A percentile compares a stretch with the other conserved stretches of the same genome.
Conservation (phyloP, 148 eudicot species). For the Hydrangea macrophylla region DNA sequence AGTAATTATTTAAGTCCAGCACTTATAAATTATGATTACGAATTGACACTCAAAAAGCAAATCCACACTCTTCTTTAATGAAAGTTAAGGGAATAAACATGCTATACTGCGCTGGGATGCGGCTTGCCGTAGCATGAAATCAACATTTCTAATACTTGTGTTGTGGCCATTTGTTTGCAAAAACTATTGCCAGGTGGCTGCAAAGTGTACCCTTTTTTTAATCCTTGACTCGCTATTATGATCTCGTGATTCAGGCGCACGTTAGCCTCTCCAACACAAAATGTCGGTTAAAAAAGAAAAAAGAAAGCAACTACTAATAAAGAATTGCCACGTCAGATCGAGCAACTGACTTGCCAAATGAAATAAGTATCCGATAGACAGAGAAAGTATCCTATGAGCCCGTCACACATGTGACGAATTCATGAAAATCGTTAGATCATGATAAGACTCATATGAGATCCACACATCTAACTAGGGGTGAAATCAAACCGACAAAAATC, state of each 20-base stretch:
- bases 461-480: too few relatives aligned
- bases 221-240: background rate
- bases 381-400: too few relatives aligned
- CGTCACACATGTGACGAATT: too few relatives aligned
- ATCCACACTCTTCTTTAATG: background rate
- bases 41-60: slow-evolving; percentile 9
- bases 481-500: too few relatives aligned
- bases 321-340: background rate
- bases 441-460: too few relatives aligned
- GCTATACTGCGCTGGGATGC: slow-evolving; percentile 7
- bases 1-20: background rate
- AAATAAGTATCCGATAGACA: too few relatives aligned
- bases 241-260: background rate
- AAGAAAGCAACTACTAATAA: background rate
- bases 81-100: slow-evolving; percentile 1
- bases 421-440: too few relatives aligned
- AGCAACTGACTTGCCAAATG: background rate
- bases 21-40: slow-evolving; percentile 7
- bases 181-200: background rate
- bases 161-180: background rate
- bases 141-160: background rate
- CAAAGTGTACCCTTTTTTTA: background rate
- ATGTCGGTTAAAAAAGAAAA: background rate
- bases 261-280: background rate
- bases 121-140: slow-evolving; percentile 11